Evolutionary conservation across 192 early-diverging fungal species (phyloP), one percentile per base, ranked within the genome.

Genomic region (Coemansia sp.): DNA sequence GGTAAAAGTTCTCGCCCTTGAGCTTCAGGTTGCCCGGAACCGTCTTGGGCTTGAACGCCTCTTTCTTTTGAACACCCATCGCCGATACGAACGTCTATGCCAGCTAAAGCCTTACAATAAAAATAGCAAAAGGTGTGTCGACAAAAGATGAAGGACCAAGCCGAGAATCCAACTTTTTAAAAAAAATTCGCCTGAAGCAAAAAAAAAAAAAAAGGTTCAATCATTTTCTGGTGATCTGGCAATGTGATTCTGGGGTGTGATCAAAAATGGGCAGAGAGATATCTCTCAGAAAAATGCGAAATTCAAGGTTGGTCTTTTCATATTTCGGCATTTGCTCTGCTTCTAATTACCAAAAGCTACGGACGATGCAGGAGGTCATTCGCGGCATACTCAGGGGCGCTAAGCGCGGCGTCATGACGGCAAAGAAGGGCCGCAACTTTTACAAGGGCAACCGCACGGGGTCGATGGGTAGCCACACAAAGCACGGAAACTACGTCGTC

Each of bases 1-100:
- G 87, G 88, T 99, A 99, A 83, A 98, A 99, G 86, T 99, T 99
- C 72, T 95, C 94, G 53, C 97, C 97, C 85, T 98, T 98, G 59
- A 94, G 87, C 72, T 86, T 86, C 45, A 90, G 73, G 76, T 93
- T 93, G 37, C 85, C 86, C 21, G 82, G 78, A 13, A 84, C 83
- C 53, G 56, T 74, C 60, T 68, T 70, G 65, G 76, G 58, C 75
- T 66, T 68, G 41, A 65, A 77, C 2, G 75, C 76, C 65, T 83
- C 80, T 68, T 83, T 83, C 76, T 83, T 83, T 70, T 73, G 75
- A 16, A 74, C 60, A 25, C 75, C 80, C 80, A 83, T 83, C 16
- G 14, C 64, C 34, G 20, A 23, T 45, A 42, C 36, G 25, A 41
- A 28, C 3, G 26, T 34, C 33, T 63, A 26, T 5, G 18, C 33